phyloP scores from a whole-genome alignment of 2,329 filamentous ascomycete genomes.

The Neoarthrinium moseri region DNA sequence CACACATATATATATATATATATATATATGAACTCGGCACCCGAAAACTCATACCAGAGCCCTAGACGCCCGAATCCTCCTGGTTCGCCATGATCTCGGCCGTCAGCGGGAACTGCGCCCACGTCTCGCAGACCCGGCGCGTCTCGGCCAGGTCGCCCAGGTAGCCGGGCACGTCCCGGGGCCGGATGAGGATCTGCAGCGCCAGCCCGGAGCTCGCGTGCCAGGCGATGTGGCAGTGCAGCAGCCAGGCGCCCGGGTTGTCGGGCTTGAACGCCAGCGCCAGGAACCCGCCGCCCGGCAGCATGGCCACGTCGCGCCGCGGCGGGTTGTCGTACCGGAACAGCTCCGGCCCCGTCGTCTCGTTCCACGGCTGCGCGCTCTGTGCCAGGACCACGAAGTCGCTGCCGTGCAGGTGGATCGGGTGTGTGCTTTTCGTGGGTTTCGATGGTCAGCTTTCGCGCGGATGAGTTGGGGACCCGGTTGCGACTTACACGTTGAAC shows the following conservation, averaged over 20 bases:
- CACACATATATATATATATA: neutral
- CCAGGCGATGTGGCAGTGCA: slow-evolving; percentile 17
- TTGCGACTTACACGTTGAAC: slow-evolving; percentile 18
- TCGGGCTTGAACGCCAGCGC: slow-evolving; percentile 4
- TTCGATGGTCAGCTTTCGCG: slow-evolving; percentile 14
- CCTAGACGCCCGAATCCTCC: slow-evolving; percentile 3
- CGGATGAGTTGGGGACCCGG: no score
- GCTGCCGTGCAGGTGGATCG: slow-evolving; percentile 51
- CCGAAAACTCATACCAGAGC: no score
- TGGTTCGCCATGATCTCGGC: neutral
- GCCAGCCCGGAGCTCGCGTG: slow-evolving; percentile 4
- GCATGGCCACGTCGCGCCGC: slow-evolving; percentile 3
- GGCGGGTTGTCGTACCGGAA: slow-evolving; percentile 6
- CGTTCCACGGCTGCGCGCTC: neutral
- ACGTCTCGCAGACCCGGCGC: neutral
- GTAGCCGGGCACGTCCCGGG: neutral
- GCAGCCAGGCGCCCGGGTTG: slow-evolving; percentile 16
- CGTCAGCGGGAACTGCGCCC: neutral
- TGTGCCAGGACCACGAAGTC: slow-evolving; percentile 42
- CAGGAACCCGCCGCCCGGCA: neutral
- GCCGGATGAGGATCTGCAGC: neutral
- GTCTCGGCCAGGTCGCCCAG: slow-evolving; percentile 2
- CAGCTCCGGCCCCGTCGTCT: neutral
- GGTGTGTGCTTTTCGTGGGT: slow-evolving; percentile 29
- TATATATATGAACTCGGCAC: neutral